Evolutionary conservation across 495 filamentous ascomycete genomes (phyloP).

Genomic region (Cudoniella acicularis): DNA sequence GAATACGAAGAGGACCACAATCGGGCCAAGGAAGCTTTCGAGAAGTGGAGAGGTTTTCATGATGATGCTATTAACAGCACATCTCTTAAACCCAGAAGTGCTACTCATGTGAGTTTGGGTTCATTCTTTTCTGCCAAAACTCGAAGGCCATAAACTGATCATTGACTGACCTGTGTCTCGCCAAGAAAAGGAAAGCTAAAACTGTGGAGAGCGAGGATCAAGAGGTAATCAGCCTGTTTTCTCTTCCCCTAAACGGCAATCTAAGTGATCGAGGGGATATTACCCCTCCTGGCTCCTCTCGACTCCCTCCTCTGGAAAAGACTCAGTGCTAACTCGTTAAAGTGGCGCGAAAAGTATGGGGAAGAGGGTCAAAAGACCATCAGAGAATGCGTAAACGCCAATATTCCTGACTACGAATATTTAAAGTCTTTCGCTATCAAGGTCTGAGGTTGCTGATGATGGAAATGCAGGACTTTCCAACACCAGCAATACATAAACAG

Average conservation of each 20-base stretch:
- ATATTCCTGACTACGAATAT: constrained; percentile 84
- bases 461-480: not conserved
- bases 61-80: constrained; percentile 84
- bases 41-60: constrained; percentile 96
- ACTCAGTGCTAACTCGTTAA: no score
- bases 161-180: constrained; percentile 2
- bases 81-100: constrained; percentile 60
- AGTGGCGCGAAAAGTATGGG: constrained; percentile 81
- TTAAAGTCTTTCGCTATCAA: constrained; percentile 84
- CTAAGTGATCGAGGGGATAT: no score
- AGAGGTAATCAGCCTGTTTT: no score
- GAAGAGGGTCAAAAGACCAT: constrained; percentile 72
- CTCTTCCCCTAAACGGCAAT: no score
- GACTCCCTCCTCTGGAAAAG: no score
- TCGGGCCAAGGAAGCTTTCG: constrained; percentile 66
- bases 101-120: constrained; percentile 56
- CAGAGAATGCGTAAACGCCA: constrained; percentile 69
- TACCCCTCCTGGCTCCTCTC: no score
- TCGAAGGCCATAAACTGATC: not conserved
- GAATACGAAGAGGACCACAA: constrained; percentile 64
- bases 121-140: not conserved
- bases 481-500: not conserved
- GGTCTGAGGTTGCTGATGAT: no score
- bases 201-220: constrained; percentile 67
- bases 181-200: constrained; percentile 55